Percentiles rank a stretch among this genome's conserved stretches.
phyloP scores from a whole-genome alignment of 2,329 filamentous ascomycete genomes.

The Trichoderma lentiforme region DNA sequence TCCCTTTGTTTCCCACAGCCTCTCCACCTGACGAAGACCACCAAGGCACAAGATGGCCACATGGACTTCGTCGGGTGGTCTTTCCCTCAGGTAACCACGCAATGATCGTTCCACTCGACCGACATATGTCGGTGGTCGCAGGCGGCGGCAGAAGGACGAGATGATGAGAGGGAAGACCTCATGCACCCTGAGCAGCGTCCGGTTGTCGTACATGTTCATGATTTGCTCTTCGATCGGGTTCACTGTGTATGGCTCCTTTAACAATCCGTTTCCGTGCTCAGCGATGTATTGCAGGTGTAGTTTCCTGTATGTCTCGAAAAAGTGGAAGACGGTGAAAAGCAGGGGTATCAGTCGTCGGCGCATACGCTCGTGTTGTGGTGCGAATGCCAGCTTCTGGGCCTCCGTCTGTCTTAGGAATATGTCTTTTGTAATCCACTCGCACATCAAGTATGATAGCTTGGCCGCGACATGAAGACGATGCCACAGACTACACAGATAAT shows the following conservation, averaged over 20 bases:
- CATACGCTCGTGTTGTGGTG: conserved; percentile 61
- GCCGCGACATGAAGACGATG: conserved; percentile 62
- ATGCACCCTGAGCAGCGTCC: conserved; percentile 60
- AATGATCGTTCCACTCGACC: conserved; percentile 60
- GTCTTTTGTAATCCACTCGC: conserved; percentile 63
- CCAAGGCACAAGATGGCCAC: conserved; percentile 58
- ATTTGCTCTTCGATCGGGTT: conserved; percentile 62
- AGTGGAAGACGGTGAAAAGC: conserved; percentile 64
- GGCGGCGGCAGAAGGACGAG: conserved; percentile 59
- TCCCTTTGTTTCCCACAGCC: conserved; percentile 64
- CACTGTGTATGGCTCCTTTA: conserved; percentile 52
- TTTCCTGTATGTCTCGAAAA: conserved; percentile 62
- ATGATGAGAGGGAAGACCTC: conserved; percentile 63
- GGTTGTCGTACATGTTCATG: conserved; percentile 63
- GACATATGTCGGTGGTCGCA: conserved; percentile 63
- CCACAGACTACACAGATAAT: conserved; percentile 63
- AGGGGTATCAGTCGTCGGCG: conserved; percentile 60
- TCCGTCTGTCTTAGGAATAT: conserved; percentile 60
- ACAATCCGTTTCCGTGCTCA: conserved; percentile 51
- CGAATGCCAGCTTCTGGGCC: conserved; percentile 53
- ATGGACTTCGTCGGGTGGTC: conserved; percentile 60
- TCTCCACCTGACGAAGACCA: conserved; percentile 60
- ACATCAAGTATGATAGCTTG: conserved; percentile 60
- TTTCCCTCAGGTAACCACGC: conserved; percentile 61
- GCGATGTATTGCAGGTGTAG: conserved; percentile 56